Evolutionary conservation across 139 green algal genomes (phyloP).

Genomic region (Asterochloris sp.): DNA sequence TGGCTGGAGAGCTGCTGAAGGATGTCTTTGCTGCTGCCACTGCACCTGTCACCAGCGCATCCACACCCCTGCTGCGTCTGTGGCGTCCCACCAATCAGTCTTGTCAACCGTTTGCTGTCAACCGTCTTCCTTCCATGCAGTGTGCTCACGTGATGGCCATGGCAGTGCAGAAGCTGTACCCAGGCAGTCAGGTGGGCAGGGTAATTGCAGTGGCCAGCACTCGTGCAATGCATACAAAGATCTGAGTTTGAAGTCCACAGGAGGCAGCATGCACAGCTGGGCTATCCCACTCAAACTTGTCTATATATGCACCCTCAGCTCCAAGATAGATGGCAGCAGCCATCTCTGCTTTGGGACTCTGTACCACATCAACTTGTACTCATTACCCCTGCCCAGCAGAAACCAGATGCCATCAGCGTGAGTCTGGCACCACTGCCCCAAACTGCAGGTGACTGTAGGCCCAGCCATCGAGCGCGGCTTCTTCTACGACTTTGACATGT

Average conservation of each 20-base stretch:
- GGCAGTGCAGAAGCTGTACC: conserved; percentile 92
- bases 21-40: neutral
- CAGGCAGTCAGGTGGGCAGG: conserved; percentile 52
- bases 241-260: too few relatives aligned
- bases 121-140: conserved; percentile 30
- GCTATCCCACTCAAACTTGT: too few relatives aligned
- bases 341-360: neutral
- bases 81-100: neutral
- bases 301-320: too few relatives aligned
- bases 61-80: neutral
- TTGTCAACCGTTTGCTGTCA: neutral
- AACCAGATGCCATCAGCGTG: too few relatives aligned
- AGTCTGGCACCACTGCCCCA: too few relatives aligned
- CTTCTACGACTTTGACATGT: conserved; percentile 98
- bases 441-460: conserved; percentile 79
- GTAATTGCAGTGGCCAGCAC: too few relatives aligned
- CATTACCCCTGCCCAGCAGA: too few relatives aligned
- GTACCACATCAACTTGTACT: too few relatives aligned
- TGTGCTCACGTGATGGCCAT: conserved; percentile 98
- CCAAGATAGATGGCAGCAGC: neutral
- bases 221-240: too few relatives aligned
- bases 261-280: too few relatives aligned
- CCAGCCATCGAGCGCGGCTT: conserved; percentile 97
- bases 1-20: too few relatives aligned
- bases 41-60: neutral